A percentile compares a stretch with the other conserved stretches of the same genome.
These are phyloP conservation scores for Kondoa subrosea DNA, from an alignment of 768 basidiomycete genomes.

Conservation along the genomic window DNA sequence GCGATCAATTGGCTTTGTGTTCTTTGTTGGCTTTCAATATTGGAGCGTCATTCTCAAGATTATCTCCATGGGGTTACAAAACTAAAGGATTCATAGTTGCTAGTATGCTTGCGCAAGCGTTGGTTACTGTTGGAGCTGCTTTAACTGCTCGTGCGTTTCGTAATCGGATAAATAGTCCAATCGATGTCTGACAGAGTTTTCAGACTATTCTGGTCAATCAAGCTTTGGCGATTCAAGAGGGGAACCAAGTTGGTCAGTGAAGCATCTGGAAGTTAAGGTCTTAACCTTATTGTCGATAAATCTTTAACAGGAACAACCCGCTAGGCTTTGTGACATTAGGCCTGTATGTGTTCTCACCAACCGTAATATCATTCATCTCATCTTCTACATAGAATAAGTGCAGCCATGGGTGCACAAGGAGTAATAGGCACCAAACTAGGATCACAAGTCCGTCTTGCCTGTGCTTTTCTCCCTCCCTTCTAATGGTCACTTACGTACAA, in stretches of 20 bases:
- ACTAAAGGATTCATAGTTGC: background rate
- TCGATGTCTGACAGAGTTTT: background rate
- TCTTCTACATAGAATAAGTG: background rate
- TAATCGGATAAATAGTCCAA: background rate
- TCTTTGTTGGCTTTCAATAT: background rate
- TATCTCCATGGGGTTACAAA: background rate
- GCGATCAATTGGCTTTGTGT: background rate
- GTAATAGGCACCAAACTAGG: constrained; percentile 6
- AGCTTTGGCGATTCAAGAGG: constrained; percentile 1
- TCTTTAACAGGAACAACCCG: background rate
- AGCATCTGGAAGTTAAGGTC: background rate
- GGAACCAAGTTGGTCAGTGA: background rate
- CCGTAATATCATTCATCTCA: background rate
- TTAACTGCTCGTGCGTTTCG: background rate
- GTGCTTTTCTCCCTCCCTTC: background rate
- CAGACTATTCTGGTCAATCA: background rate
- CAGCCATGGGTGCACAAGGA: background rate
- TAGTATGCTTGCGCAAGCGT: background rate
- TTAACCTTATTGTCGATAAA: no score
- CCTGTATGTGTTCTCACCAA: background rate
- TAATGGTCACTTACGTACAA: background rate
- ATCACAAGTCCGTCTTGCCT: background rate
- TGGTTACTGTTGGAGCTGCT: background rate
- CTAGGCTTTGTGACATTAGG: constrained; percentile 5
- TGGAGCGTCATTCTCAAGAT: background rate